These are phyloP conservation scores for Trichoderma erinaceum DNA, from an alignment of 495 filamentous ascomycete genomes.

Conservation along the genomic window DNA sequence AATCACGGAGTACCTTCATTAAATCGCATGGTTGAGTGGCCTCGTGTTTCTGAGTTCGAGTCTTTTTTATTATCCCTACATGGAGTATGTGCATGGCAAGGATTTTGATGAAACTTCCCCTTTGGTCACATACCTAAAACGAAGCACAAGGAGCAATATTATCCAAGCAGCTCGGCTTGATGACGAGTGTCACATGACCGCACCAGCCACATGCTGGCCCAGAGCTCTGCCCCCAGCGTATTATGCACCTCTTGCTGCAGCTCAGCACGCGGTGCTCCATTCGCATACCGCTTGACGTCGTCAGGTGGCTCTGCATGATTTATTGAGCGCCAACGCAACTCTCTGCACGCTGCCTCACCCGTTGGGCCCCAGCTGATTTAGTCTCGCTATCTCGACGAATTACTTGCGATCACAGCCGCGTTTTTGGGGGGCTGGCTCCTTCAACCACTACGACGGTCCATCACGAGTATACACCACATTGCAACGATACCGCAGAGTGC, in stretches of 20 bases:
- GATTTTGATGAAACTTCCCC: too few species aligned
- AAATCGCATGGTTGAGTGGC: neutral
- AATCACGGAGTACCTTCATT: neutral
- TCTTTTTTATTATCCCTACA: too few species aligned
- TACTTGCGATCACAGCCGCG: constrained; percentile 1
- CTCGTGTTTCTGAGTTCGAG: neutral
- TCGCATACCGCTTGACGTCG: constrained; percentile 14
- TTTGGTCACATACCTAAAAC: neutral
- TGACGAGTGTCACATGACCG: constrained; percentile 3
- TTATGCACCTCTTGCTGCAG: constrained; percentile 10
- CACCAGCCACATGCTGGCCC: neutral
- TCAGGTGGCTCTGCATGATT: constrained; percentile 14
- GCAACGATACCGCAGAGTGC: neutral
- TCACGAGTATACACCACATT: neutral
- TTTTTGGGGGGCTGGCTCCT: constrained; percentile 3
- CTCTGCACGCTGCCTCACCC: constrained; percentile 8
- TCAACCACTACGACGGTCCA: neutral
- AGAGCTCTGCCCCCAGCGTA: neutral
- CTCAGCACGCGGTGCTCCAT: constrained; percentile 10
- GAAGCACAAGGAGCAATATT: neutral
- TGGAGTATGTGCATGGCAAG: too few species aligned
- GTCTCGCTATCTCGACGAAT: neutral
- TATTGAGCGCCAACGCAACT: constrained; percentile 11
- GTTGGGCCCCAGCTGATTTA: constrained; percentile 1
- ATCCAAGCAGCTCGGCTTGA: neutral